Conservation (phyloP, 371 early-diverging fungal species). For the Nematocida major region DNA sequence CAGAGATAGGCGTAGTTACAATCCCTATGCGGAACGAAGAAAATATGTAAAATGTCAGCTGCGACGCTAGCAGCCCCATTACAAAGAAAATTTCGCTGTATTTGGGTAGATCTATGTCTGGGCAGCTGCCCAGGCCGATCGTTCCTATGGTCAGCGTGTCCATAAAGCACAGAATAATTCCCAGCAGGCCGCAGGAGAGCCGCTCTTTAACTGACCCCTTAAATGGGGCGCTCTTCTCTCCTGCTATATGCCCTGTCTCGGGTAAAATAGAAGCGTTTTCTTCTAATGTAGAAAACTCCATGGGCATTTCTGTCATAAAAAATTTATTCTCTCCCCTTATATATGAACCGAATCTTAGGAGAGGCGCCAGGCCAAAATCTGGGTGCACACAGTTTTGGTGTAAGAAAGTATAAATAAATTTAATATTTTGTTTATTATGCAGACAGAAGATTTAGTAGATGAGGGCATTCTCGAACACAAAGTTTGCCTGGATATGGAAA, state of each 20-base stretch:
- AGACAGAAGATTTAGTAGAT: not conserved
- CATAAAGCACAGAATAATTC: constrained; percentile 31
- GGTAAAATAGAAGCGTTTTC: no score
- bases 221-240: no score
- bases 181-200: not conserved
- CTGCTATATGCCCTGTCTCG: no score
- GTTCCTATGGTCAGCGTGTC: constrained; percentile 30
- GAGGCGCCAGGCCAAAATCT: no score
- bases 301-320: no score
- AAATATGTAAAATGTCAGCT: constrained; percentile 23
- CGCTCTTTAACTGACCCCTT: not conserved
- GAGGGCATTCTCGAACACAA: constrained; percentile 67
- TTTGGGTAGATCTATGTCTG: not conserved
- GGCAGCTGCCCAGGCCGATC: not conserved
- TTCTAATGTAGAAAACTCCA: no score
- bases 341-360: no score
- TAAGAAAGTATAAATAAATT: constrained; percentile 5
- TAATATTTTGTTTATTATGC: constrained; percentile 41
- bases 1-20: constrained; percentile 41
- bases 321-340: no score
- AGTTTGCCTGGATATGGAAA: constrained; percentile 77
- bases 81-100: constrained; percentile 35
- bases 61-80: not conserved
- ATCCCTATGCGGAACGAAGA: constrained; percentile 37
- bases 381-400: no score